These are phyloP conservation scores for Penicillium concentricum DNA, from an alignment of 2,329 filamentous ascomycete genomes.

Conservation along the genomic window DNA sequence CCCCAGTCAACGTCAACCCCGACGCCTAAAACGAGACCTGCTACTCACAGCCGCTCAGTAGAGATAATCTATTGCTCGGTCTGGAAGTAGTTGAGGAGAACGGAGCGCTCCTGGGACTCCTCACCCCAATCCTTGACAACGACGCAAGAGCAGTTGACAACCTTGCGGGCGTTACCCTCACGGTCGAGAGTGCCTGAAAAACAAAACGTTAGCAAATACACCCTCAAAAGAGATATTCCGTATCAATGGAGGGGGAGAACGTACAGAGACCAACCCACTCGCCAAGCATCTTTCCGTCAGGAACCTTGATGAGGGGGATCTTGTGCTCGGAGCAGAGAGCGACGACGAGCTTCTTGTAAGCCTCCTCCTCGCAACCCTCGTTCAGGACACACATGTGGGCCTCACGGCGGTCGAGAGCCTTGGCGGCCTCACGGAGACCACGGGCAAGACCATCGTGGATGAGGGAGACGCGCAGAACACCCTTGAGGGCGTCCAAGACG, in stretches of 20 bases:
- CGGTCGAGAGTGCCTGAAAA: conserved; percentile 90
- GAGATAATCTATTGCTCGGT: conserved; percentile 57
- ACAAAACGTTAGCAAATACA: conserved; percentile 11
- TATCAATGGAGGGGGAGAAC: conserved; percentile 46
- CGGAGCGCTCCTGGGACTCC: conserved; percentile 97
- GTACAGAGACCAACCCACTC: conserved; percentile 99
- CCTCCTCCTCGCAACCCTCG: conserved; percentile 99
- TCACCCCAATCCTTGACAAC: conserved; percentile 99
- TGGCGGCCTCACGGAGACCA: conserved; percentile 96
- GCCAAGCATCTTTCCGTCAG: conserved; percentile 98
- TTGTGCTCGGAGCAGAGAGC: conserved; percentile 99
- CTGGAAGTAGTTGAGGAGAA: conserved; percentile 99
- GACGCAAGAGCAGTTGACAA: conserved; percentile 99
- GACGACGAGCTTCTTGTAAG: conserved; percentile 99
- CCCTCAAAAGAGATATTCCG: neutral
- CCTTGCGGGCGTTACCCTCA: conserved; percentile 99
- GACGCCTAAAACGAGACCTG: neutral
- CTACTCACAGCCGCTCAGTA: conserved; percentile 5
- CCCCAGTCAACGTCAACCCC: conserved; percentile 7
- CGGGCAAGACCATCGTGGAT: conserved; percentile 99
- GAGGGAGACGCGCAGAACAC: conserved; percentile 95
- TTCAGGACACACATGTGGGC: conserved; percentile 99
- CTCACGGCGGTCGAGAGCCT: conserved; percentile 97
- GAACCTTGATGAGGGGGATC: conserved; percentile 99
- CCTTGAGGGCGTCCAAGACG: conserved; percentile 97